Evolutionary conservation across 1,284 basidiomycete genomes (phyloP).

Genomic region (Ceratobasidium sp.): DNA sequence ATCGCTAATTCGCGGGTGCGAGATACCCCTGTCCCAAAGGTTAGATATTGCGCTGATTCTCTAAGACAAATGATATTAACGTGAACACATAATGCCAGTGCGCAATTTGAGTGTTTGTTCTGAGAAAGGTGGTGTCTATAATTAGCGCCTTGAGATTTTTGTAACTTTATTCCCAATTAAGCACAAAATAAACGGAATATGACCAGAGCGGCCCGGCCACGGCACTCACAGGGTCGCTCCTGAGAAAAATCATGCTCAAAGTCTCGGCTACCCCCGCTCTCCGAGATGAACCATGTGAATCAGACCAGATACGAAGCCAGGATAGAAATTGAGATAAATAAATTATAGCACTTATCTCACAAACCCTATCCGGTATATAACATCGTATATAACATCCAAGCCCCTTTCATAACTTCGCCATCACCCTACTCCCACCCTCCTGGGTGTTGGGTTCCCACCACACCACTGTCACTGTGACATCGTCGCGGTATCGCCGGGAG

Average conservation of each 20-base stretch:
- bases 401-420: constrained; percentile 61
- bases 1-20: neutral
- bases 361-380: neutral
- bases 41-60: neutral
- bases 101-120: neutral
- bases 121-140: neutral
- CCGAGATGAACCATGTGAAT: constrained; percentile 33
- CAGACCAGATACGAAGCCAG: neutral
- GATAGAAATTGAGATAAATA: neutral
- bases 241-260: constrained; percentile 17
- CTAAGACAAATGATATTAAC: neutral
- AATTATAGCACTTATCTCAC: constrained; percentile 31
- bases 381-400: neutral
- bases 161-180: neutral
- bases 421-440: constrained; percentile 52
- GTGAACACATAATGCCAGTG: neutral
- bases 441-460: constrained; percentile 46
- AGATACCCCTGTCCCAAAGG: no score
- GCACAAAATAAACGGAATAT: neutral
- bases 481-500: constrained; percentile 86
- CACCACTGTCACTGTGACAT: constrained; percentile 91
- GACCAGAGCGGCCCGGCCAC: neutral
- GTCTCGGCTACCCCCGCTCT: constrained; percentile 25
- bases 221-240: constrained; percentile 12
- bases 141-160: neutral